phyloP scores from a whole-genome alignment of 148 eudicot species.

The Vaccinium vitisidaea region DNA sequence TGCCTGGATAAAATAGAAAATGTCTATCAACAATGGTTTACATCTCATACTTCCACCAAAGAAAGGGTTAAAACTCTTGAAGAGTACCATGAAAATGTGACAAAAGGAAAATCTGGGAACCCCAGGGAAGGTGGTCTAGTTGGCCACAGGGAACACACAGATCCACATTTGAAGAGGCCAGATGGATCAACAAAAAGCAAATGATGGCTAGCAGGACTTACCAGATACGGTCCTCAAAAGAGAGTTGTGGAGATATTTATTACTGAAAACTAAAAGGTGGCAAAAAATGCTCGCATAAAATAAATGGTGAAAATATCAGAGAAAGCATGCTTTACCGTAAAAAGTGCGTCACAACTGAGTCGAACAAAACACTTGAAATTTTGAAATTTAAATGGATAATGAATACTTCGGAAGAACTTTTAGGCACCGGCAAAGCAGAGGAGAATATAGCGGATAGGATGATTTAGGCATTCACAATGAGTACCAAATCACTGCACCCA shows the following conservation, averaged over 20 bases:
- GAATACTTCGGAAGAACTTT: background rate
- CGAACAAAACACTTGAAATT: no score
- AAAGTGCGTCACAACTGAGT: no score
- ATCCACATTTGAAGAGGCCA: background rate
- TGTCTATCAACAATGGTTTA: background rate
- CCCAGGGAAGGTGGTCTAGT: background rate
- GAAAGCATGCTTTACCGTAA: background rate
- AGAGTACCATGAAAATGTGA: conserved; percentile 14
- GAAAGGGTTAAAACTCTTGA: background rate
- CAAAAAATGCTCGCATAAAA: background rate
- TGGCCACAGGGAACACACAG: background rate
- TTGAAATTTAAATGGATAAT: background rate
- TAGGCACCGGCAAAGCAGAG: conserved; percentile 1
- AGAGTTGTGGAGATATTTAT: background rate
- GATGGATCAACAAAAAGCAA: conserved; percentile 1
- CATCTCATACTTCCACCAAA: background rate
- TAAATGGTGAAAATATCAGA: no score
- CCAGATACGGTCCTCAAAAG: background rate
- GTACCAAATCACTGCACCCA: background rate
- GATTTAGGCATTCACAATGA: background rate
- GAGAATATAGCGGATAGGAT: background rate
- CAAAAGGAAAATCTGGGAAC: background rate
- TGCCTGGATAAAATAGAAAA: conserved; percentile 46
- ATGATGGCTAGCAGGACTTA: conserved; percentile 7
- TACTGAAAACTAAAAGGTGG: no score